These are phyloP conservation scores for Hypomontagnella monticulosa DNA, from an alignment of 495 filamentous ascomycete genomes.

Conservation along the genomic window DNA sequence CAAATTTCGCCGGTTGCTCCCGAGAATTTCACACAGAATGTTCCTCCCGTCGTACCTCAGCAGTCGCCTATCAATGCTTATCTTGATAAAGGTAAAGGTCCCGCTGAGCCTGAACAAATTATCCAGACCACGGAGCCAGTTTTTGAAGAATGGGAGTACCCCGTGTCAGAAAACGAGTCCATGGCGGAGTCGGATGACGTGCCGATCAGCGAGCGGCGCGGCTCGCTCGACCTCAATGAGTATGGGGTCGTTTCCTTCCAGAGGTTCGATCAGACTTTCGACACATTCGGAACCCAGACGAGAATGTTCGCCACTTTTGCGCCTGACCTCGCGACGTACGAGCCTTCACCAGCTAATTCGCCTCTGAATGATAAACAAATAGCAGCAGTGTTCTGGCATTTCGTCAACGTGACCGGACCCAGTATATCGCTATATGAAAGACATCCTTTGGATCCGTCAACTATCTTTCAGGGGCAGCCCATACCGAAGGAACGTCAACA, in stretches of 20 bases:
- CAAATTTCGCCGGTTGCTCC: constrained; percentile 28
- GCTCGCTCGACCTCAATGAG: constrained; percentile 49
- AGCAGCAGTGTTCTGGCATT: constrained; percentile 90
- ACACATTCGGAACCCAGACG: constrained; percentile 50
- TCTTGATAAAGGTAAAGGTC: constrained; percentile 31
- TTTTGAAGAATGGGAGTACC: constrained; percentile 50
- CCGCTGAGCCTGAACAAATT: constrained; percentile 22
- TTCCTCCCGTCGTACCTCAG: constrained; percentile 4
- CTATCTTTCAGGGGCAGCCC: constrained; percentile 70
- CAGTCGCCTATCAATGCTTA: constrained; percentile 18
- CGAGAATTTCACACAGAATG: constrained; percentile 19
- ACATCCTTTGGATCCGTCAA: constrained; percentile 78
- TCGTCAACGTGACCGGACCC: constrained; percentile 88
- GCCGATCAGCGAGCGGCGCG: constrained; percentile 40
- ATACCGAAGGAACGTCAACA: constrained; percentile 76
- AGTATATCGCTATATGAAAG: constrained; percentile 89
- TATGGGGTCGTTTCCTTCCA: constrained; percentile 52
- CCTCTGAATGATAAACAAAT: constrained; percentile 85
- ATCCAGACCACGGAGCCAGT: not conserved
- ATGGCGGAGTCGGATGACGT: constrained; percentile 40
- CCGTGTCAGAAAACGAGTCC: constrained; percentile 61
- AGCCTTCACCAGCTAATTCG: constrained; percentile 75
- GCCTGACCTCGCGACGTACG: constrained; percentile 74
- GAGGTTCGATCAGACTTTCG: constrained; percentile 43
- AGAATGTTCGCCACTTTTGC: constrained; percentile 55